Evolutionary conservation across 108 stramenopile species (phyloP).

Genomic region (Aurantiochytrium sp.): DNA sequence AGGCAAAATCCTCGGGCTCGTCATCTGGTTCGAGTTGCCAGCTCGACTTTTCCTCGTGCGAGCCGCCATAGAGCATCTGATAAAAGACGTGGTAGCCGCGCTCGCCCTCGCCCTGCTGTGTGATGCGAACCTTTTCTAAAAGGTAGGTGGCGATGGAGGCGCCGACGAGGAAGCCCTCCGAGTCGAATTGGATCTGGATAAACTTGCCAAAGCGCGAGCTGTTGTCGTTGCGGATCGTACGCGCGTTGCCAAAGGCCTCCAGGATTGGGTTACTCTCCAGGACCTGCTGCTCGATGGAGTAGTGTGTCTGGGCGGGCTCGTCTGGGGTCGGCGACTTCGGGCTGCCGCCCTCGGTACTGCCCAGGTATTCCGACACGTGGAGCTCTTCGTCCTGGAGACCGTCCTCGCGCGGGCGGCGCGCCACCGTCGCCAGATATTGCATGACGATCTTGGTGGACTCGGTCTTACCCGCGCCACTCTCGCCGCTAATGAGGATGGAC

Average conservation of each 20-base stretch:
- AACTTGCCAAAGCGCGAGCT: constrained; percentile 70
- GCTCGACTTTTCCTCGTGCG: constrained; percentile 43
- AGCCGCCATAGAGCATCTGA: constrained; percentile 19
- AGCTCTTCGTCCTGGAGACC: not conserved
- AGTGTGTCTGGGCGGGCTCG: not conserved
- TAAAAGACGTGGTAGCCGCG: constrained; percentile 30
- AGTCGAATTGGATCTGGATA: constrained; percentile 59
- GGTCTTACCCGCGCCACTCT: constrained; percentile 56
- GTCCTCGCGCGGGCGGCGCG: not conserved
- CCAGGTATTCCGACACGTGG: not conserved
- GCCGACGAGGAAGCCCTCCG: constrained; percentile 38
- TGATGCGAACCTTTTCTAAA: constrained; percentile 26
- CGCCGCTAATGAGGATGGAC: constrained; percentile 48
- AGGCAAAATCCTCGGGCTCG: constrained; percentile 45
- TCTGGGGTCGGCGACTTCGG: no score
- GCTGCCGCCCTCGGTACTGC: not conserved
- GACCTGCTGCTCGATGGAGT: constrained; percentile 77
- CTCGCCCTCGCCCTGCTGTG: constrained; percentile 6
- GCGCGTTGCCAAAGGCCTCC: constrained; percentile 99
- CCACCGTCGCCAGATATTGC: constrained; percentile 61
- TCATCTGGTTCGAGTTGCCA: constrained; percentile 28
- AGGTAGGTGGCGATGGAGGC: constrained; percentile 43
- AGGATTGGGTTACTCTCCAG: constrained; percentile 92
- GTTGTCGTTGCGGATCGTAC: constrained; percentile 94
- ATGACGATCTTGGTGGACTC: constrained; percentile 71